Base-by-base conservation (phyloP, 768 basidiomycete genomes). In the Trametopsis cervina region DNA sequence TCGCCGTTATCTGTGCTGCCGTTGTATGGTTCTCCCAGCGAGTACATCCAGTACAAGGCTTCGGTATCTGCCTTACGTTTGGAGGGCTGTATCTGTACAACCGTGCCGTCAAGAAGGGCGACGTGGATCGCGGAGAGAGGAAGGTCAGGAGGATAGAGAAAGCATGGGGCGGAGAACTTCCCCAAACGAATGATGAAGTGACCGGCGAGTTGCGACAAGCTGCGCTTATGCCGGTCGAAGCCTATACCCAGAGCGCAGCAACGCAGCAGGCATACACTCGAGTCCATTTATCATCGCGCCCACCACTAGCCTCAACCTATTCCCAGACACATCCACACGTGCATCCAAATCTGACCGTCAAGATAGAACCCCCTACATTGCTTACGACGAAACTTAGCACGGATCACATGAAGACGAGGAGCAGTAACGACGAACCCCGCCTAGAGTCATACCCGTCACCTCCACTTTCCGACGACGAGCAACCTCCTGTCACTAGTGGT, bases 1-100 rank as follows among this genome's bases (percentile, higher is more conserved):
- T 99, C 47, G 92, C 84, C 40, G 96, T 99, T 59, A 99, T 99
- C 60, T 94, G 92, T 70, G 87, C 97, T 58, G 96, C 96, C 17
- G 89, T 99, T 61, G 72, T 93, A 43, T 99, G 95, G 95, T 98
- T 97, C 71, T 83, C 77, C 47, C 95, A 97, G 69, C 62, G 74
- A 27, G 80, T 97, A 15, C 86, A 94, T 51, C 79, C 77, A 9
- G 59, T 96, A 17, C 93, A 97, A 66, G 93, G 77, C 3, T 60
- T 88, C 42, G 96, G 96, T n/a, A 99, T 99, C 59, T 70, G 70
- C 17, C 63, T 96, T 69, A 96, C 96, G 0, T 97, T 93, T 56
- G 66, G 77, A 13, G 96, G 96, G 0, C 70, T 99, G 37, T 97
- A 85, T 69, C 82, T 98, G 84, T 99, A 99, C 70, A 96, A 99